phyloP scores from a whole-genome alignment of 805 yeast species.

The Henningerozyma blattae region DNA sequence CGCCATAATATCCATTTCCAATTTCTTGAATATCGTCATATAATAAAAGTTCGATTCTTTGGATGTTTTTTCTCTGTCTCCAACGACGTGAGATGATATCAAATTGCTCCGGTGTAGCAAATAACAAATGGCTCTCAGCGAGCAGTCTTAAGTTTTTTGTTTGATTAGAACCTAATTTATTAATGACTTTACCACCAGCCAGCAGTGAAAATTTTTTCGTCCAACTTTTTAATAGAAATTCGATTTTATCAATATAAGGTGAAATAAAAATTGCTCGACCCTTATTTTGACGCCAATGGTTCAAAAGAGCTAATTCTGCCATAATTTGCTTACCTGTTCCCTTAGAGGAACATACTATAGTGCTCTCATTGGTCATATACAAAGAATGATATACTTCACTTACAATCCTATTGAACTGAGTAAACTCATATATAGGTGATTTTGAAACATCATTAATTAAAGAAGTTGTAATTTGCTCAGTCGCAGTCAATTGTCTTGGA shows the following conservation, averaged over 20 bases:
- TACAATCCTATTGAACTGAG: conserved; percentile 58
- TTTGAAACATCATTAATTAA: conserved; percentile 40
- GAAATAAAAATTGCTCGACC: conserved; percentile 67
- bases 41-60: conserved; percentile 53
- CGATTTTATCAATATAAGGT: conserved; percentile 48
- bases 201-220: conserved; percentile 30
- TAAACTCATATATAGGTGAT: conserved; percentile 31
- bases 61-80: conserved; percentile 66
- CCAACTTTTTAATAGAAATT: conserved; percentile 42
- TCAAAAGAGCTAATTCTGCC: conserved; percentile 62
- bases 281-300: conserved; percentile 56
- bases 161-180: conserved; percentile 41
- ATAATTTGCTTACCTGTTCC: conserved; percentile 65
- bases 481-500: conserved; percentile 11
- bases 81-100: conserved; percentile 66
- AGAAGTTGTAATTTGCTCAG: conserved; percentile 35
- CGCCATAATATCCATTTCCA: conserved; percentile 46
- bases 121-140: conserved; percentile 49
- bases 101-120: conserved; percentile 74
- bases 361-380: conserved; percentile 43
- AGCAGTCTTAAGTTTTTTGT: conserved; percentile 42
- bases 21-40: conserved; percentile 64
- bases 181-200: conserved; percentile 46
- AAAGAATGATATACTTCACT: conserved; percentile 55
- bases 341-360: conserved; percentile 60